Conservation (phyloP, 768 basidiomycete genomes). For the Phylloporus sp. region DNA sequence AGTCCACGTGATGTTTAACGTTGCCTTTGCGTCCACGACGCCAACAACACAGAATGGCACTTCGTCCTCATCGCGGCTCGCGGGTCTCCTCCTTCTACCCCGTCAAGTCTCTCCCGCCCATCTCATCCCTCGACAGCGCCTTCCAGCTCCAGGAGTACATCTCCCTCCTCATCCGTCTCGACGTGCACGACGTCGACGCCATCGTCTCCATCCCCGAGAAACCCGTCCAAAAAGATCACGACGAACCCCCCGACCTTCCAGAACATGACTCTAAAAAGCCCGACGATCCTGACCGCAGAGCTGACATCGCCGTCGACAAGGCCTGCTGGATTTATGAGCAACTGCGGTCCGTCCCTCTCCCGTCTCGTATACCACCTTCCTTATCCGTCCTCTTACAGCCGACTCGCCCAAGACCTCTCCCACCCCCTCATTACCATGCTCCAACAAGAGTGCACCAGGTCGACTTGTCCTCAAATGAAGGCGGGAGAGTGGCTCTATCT, state of each 20-base stretch:
- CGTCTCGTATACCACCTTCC: background rate
- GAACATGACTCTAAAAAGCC: conserved; percentile 29
- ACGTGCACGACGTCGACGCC: conserved; percentile 83
- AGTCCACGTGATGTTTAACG: conserved; percentile 12
- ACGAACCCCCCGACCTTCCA: conserved; percentile 22
- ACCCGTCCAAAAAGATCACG: conserved; percentile 21
- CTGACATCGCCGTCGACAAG: conserved; percentile 64
- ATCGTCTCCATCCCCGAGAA: conserved; percentile 74
- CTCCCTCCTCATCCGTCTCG: conserved; percentile 73
- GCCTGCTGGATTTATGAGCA: conserved; percentile 83
- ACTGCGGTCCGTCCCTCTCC: conserved; percentile 37
- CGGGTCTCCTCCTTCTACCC: conserved; percentile 79
- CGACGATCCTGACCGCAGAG: conserved; percentile 30
- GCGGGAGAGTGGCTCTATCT: conserved; percentile 98
- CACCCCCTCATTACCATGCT: conserved; percentile 81
- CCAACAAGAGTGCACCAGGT: conserved; percentile 81
- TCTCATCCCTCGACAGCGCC: conserved; percentile 78
- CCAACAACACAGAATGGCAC: conserved; percentile 12
- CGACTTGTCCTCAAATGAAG: conserved; percentile 94
- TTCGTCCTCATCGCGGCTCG: conserved; percentile 67
- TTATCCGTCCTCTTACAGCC: conserved; percentile 39
- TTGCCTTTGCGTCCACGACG: background rate
- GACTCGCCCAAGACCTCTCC: conserved; percentile 82
- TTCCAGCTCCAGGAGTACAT: conserved; percentile 96
- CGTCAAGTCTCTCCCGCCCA: conserved; percentile 61